Evolutionary conservation across 1,139 yeast species (phyloP), one percentile per base, ranked within the genome.

Genomic region (Saccharomyces hybrid): DNA sequence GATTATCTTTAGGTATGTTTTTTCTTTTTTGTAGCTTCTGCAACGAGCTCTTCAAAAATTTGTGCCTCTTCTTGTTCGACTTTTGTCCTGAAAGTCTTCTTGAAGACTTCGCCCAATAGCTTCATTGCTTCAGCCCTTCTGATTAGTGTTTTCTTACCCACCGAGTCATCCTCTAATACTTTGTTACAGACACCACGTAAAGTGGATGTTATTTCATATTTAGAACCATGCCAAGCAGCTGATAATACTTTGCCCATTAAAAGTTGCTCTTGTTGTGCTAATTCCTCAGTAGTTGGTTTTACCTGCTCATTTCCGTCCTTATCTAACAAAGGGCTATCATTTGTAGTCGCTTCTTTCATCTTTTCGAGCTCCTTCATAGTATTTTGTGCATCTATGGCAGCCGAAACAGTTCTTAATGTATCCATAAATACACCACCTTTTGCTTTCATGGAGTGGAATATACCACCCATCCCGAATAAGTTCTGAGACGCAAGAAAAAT

Each of bases 171-270:
- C 61, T 86, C 86, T 52, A 93, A 75, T 4, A 90, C 84, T 49
- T 72, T 73, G 67, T 90, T 96, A 69, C 97, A 91, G 16, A 91
- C 97, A 25, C 82, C 88, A 56, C 97, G 75, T 38, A 89, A 77
- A 0, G 96, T 88, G n/a, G 93, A 81, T 67, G 88, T 93, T 56
- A 91, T 87, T 70, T 91, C 99, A 69, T 84, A 85, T 63, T 83
- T 84, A 25, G 97, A 88, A 0, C 97, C 98, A 51, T 86, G 85
- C 99, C 99, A 91, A 8, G 97, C 96, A 0, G 97, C 97, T 4
- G 95, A 91, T 51, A 91, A 75, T 2, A 91, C 91, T 69, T 91
- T 93, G 46, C 97, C 97, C 81, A 89, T 81, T 49, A 91, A 74
- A 55, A 85, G 78, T 63, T 90, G 85, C 67, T 91, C 98, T 82